Evolutionary conservation across 208 protist genomes (phyloP).

Genomic region (Leishmania amazonensis): DNA sequence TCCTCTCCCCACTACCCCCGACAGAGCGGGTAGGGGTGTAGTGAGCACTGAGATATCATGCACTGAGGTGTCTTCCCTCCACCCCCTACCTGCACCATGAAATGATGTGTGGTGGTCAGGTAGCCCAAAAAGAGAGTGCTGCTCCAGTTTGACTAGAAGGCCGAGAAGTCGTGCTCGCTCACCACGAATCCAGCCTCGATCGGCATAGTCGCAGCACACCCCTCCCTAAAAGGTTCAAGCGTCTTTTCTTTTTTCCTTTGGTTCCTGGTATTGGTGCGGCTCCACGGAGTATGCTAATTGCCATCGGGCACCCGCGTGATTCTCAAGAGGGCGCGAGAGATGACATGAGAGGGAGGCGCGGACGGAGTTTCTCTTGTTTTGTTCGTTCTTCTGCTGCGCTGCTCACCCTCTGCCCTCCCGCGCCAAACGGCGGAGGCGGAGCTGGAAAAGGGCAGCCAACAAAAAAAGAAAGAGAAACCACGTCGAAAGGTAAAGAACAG

Average conservation of each 20-base stretch:
- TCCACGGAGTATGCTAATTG: background rate
- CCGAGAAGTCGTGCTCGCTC: constrained; percentile 20
- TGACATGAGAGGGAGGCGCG: too few relatives aligned
- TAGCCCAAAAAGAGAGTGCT: background rate
- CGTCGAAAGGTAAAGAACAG: background rate
- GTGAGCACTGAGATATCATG: background rate
- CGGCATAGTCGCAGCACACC: background rate
- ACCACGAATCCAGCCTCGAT: constrained; percentile 15
- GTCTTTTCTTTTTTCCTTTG: background rate
- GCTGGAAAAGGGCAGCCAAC: background rate
- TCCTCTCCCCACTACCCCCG: too few relatives aligned
- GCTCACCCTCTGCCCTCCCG: background rate
- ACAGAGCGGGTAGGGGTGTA: background rate
- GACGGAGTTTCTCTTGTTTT: background rate
- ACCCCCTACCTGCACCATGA: background rate
- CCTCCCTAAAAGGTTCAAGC: background rate
- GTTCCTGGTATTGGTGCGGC: too few relatives aligned
- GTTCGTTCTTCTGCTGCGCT: background rate
- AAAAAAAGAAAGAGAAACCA: constrained; percentile 1
- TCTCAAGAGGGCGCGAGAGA: background rate
- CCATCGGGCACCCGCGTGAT: background rate
- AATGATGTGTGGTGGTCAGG: background rate
- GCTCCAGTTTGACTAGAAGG: background rate
- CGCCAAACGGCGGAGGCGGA: background rate
- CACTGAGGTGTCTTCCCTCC: background rate